Conservation (phyloP, 1,284 basidiomycete species). For the Rhodotorula sp. region DNA sequence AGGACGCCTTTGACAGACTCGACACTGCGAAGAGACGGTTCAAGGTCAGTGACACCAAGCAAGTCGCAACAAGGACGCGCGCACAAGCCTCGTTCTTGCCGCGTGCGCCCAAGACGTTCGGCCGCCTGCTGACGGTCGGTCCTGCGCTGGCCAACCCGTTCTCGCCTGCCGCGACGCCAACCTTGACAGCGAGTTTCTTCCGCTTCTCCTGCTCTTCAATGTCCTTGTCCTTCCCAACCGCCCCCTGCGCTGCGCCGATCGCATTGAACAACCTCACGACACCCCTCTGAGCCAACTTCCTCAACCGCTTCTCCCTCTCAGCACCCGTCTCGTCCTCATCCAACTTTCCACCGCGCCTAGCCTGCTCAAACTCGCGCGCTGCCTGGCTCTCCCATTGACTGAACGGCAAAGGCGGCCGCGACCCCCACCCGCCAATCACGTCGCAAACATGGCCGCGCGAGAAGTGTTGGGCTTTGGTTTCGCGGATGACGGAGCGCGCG, state of each 20-base stretch:
- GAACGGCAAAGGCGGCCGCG: slow-evolving; percentile 46
- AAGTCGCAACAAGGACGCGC: neutral
- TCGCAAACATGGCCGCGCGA: slow-evolving; percentile 46
- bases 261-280: slow-evolving; percentile 48
- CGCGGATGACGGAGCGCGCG: slow-evolving; percentile 38
- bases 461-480: slow-evolving; percentile 44
- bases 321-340: slow-evolving; percentile 37
- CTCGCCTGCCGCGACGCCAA: slow-evolving; percentile 32
- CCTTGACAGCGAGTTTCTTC: slow-evolving; percentile 38
- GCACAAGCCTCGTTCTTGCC: slow-evolving; percentile 47
- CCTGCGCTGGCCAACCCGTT: slow-evolving; percentile 2
- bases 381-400: slow-evolving; percentile 41
- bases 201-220: slow-evolving; percentile 36
- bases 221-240: slow-evolving; percentile 36
- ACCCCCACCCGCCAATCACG: slow-evolving; percentile 46
- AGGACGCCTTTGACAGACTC: slow-evolving; percentile 47
- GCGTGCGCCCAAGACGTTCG: slow-evolving; percentile 45
- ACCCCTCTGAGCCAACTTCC: slow-evolving; percentile 47
- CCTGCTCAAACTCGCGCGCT: slow-evolving; percentile 33
- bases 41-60: neutral
- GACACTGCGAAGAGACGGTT: slow-evolving; percentile 39
- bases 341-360: slow-evolving; percentile 23
- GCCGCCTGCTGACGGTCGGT: slow-evolving; percentile 30
- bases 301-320: slow-evolving; percentile 45
- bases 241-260: slow-evolving; percentile 46